Evolutionary conservation across 805 yeast species (phyloP), one percentile per base, ranked within the genome.

Genomic region (Zygosaccharomyces pseudorouxii): DNA sequence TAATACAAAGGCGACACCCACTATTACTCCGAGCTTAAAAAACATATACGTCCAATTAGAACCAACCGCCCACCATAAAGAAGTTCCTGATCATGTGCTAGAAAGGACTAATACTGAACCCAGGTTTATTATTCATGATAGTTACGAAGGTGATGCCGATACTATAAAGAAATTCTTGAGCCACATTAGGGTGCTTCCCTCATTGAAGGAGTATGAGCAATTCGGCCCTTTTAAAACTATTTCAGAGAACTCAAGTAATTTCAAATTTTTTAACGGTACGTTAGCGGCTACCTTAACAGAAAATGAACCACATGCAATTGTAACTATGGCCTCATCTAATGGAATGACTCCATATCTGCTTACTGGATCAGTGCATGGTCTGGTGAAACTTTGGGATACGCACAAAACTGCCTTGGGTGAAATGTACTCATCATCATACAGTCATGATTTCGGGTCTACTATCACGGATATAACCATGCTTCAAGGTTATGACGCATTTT

Each of bases 301-400:
- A 38, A 89, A 84, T 57, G 69, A 69, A n/a, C 72, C 79, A 0
- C 46, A 57, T 44, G 58, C 80, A 2, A 71, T 89, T n/a, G 80
- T 74, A 19, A 68, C 82, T 23, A 60, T 89, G 7, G 78, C 74
- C 1, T 76, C 79, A 0, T 75, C 86, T 4, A 81, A 84, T 0
- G 53, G 52, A 4, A 81, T 84, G 25, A 75, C 80, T 12, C 77
- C 77, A 20, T 84, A 79, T 54, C 81, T 92, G 53, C 69, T 89
- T 2, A 82, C 93, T 1, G 96, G 89, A 2, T 87, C 93, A 6
- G 85, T 82, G 42, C 76, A 77, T 25, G 96, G 97, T 0, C 60
- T 70, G 1, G 58, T 93, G 35, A 84, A 80, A 54, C 65, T 92
- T 0, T 93, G 97, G 97, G 95, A 88, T 59, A 66, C 82, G 0